phyloP scores from a whole-genome alignment of 768 basidiomycete genomes.

The Sporobolomyces phaffii region DNA sequence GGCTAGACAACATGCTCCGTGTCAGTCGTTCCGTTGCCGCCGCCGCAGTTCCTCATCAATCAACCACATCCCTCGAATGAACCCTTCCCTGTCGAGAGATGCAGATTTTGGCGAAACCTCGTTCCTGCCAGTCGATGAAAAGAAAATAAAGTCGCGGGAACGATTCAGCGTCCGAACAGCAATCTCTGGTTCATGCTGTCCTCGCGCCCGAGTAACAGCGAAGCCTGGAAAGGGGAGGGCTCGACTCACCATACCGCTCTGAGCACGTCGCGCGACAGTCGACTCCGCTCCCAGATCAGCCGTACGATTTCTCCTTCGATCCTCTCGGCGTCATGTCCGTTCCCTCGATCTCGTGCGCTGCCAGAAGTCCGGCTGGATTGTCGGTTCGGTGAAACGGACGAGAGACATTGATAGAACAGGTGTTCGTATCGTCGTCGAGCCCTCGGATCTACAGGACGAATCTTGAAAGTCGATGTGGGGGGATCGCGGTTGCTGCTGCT shows the following conservation, averaged over 20 bases:
- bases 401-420: constrained; percentile 4
- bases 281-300: constrained; percentile 22
- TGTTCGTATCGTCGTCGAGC: constrained; percentile 18
- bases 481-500: neutral
- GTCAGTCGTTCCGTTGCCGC: neutral
- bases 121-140: neutral
- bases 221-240: no score
- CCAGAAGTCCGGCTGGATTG: no score
- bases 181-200: no score
- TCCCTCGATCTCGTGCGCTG: neutral
- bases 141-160: neutral
- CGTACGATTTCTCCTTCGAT: constrained; percentile 16
- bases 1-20: no score
- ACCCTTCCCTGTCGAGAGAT: neutral
- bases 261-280: constrained; percentile 2
- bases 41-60: constrained; percentile 25
- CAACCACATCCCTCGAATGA: constrained; percentile 9
- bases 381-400: no score
- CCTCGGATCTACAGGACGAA: constrained; percentile 12
- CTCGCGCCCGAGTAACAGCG: no score
- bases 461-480: neutral
- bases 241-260: constrained; percentile 22
- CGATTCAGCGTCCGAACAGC: no score
- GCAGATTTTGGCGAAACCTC: neutral
- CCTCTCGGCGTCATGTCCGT: neutral